phyloP scores from a whole-genome alignment of 2,329 filamentous ascomycete genomes.

The Cladorrhinum sp. region DNA sequence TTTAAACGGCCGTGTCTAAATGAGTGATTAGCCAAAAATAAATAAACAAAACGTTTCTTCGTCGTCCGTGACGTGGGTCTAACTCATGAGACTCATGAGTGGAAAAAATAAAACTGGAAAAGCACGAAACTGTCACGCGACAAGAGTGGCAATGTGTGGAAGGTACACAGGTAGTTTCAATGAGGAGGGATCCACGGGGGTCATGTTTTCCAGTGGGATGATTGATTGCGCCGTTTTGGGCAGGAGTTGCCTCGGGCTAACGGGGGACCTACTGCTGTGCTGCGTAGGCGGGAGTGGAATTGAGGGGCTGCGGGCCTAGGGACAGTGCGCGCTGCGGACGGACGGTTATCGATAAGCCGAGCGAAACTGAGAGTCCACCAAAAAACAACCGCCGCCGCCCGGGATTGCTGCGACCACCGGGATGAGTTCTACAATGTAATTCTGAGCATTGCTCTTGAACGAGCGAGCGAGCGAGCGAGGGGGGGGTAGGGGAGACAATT shows the following conservation, averaged over 20 bases:
- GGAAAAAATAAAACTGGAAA: background rate
- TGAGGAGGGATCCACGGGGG: no score
- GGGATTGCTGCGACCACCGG: constrained; percentile 18
- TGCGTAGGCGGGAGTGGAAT: no score
- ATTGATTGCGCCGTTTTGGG: background rate
- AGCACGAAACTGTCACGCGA: background rate
- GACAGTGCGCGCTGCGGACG: no score
- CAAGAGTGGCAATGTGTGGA: background rate
- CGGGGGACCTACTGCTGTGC: background rate
- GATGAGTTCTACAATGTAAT: constrained; percentile 33
- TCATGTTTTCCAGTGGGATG: background rate
- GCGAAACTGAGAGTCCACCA: background rate
- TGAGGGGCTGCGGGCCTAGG: background rate
- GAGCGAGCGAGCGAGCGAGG: background rate
- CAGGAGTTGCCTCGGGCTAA: background rate
- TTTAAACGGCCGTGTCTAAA: background rate
- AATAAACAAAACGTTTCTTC: background rate
- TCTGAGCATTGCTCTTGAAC: constrained; percentile 27
- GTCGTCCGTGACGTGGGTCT: no score
- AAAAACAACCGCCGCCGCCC: constrained; percentile 5
- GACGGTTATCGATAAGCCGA: background rate
- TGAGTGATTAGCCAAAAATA: background rate
- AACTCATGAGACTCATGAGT: no score
- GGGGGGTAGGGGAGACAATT: background rate
- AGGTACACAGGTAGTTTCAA: background rate